phyloP scores from a whole-genome alignment of 1,139 yeast genomes.

The Yamadazyma aaseri region DNA sequence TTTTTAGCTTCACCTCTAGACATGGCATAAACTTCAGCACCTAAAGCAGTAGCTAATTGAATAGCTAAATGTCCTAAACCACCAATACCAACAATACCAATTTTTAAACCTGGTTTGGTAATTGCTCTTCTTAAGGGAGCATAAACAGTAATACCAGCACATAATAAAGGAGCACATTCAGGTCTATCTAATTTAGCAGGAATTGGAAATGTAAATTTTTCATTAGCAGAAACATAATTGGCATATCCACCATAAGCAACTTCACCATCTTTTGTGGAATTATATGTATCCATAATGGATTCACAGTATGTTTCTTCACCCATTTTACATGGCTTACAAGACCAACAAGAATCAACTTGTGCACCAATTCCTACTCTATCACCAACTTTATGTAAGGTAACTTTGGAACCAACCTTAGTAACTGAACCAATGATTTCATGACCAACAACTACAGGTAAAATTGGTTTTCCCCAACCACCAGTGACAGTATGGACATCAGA shows the following conservation, averaged over 20 bases:
- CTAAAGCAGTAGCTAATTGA: conserved; percentile 38
- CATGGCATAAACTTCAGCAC: conserved; percentile 38
- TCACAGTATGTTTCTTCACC: conserved; percentile 51
- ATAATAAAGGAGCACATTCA: conserved; percentile 60
- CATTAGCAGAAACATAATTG: conserved; percentile 49
- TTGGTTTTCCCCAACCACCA: conserved; percentile 38
- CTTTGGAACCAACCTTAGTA: conserved; percentile 45
- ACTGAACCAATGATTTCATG: conserved; percentile 56
- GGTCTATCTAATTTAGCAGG: conserved; percentile 48
- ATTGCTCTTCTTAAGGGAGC: conserved; percentile 48
- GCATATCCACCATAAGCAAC: conserved; percentile 59
- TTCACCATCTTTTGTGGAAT: conserved; percentile 32
- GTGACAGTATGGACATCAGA: conserved; percentile 49
- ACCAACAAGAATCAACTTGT: conserved; percentile 42
- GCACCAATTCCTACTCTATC: conserved; percentile 65
- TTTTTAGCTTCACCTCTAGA: conserved; percentile 33
- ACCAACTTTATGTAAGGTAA: conserved; percentile 45
- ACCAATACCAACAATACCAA: conserved; percentile 46
- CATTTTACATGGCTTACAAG: conserved; percentile 43
- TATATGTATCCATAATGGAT: conserved; percentile 42
- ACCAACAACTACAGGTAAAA: conserved; percentile 30
- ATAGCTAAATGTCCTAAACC: conserved; percentile 42
- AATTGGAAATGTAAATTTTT: conserved; percentile 50
- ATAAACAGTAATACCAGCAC: conserved; percentile 63
- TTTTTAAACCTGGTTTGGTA: conserved; percentile 26